Evolutionary conservation across 805 yeast genomes (phyloP), one percentile per base, ranked within the genome.

Genomic region (Starmerella vitae): DNA sequence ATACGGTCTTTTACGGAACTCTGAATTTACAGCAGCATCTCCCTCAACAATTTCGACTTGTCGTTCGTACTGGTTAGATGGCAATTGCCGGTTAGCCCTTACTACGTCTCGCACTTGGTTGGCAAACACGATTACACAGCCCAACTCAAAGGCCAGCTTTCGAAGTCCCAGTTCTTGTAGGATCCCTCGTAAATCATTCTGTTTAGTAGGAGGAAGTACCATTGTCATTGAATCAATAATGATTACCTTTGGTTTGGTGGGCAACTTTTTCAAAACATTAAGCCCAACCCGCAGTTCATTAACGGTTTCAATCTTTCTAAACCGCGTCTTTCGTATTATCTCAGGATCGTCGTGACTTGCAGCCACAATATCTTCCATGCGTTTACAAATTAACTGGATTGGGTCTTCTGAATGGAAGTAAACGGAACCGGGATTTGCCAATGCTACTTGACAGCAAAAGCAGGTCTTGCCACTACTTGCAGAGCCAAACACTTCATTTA

Each of bases 391-490:
- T 0, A 91, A 78, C 43, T 80, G 80, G 22, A 82, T 50, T 13
- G 72, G 70, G 3, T 80, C 71, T 54, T 86, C 96, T 0, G 95
- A 86, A 0, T 84, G 71, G 0, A 86, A 73, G 51, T 69, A 78
- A n/a, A 85, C 70, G n/a, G 76, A 68, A 8, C 70, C 48, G 46
- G 77, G 84, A 10, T 76, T 72, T 2, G 74, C 61, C 3, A 74
- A 60, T 2, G 79, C 65, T 37, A 85, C 50, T 47, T 78, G 88
- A 62, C 77, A 67, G 20, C 80, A 60, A 3, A 86, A 59, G 48
- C 86, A 93, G 0, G 95, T 77, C 52, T 88, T 88, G 0, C 95
- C 97, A 1, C 80, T 69, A 0, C 93, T 81, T 36, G 93, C 74
- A 20, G 78, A 79, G 0, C 97, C 97, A 49, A 74, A 76, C 3